Conservation (phyloP, 495 filamentous ascomycete species). For the Hypoxylon cercidicola region DNA sequence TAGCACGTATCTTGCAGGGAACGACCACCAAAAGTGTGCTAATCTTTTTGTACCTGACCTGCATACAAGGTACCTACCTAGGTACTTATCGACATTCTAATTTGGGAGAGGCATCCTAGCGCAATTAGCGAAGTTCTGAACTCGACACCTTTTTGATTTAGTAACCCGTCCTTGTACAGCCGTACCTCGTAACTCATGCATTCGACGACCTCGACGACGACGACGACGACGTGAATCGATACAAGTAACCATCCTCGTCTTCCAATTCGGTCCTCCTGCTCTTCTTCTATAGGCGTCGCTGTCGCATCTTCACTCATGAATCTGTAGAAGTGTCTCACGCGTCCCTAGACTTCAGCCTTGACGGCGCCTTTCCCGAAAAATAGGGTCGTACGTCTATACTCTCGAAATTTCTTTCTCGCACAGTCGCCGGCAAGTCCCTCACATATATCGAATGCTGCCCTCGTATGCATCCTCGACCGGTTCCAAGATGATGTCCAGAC, state of each 20-base stretch:
- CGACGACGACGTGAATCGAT: slow-evolving; percentile 31
- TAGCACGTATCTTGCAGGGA: no score
- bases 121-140: slow-evolving; percentile 32
- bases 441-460: slow-evolving; percentile 52
- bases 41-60: no score
- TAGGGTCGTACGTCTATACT: slow-evolving; percentile 29
- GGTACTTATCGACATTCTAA: slow-evolving; percentile 41
- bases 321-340: slow-evolving; percentile 21
- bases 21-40: no score
- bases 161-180: slow-evolving; percentile 33
- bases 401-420: slow-evolving; percentile 20
- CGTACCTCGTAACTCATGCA: slow-evolving; percentile 17
- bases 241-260: slow-evolving; percentile 7
- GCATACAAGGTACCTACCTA: no score
- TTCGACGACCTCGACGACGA: slow-evolving; percentile 18
- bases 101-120: slow-evolving; percentile 37
- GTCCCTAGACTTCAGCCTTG: slow-evolving; percentile 25
- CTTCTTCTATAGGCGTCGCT: slow-evolving; percentile 6
- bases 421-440: slow-evolving; percentile 1
- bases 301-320: slow-evolving; percentile 28
- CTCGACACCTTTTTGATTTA: slow-evolving; percentile 45
- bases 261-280: slow-evolving; percentile 7
- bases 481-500: slow-evolving; percentile 67
- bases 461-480: slow-evolving; percentile 51
- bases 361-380: slow-evolving; percentile 35